Conservation (phyloP, 2,329 filamentous ascomycete genomes). For the Malbranchea cinnamomea region DNA sequence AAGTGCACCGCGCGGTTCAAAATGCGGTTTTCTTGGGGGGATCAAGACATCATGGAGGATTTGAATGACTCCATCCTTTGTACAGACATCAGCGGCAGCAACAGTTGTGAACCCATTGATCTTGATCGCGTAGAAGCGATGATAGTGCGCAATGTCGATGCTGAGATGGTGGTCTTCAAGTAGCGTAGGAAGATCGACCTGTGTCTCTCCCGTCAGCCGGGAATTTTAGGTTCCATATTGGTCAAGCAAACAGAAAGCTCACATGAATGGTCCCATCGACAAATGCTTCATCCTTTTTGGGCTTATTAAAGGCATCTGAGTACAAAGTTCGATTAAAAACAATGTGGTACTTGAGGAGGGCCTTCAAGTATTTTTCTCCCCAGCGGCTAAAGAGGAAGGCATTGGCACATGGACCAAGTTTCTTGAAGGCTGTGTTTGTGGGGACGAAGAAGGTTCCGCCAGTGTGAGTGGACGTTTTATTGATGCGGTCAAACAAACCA, state of each 20-base stretch:
- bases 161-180: conserved; percentile 50
- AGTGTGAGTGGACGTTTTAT: conserved; percentile 38
- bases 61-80: conserved; percentile 70
- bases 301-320: conserved; percentile 62
- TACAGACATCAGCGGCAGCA: conserved; percentile 52
- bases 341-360: conserved; percentile 65
- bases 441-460: conserved; percentile 73
- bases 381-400: conserved; percentile 70
- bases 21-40: conserved; percentile 47
- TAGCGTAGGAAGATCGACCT: conserved; percentile 54
- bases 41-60: conserved; percentile 59
- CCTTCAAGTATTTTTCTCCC: conserved; percentile 61
- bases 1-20: too few relatives aligned
- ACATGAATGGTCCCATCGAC: conserved; percentile 34
- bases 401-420: conserved; percentile 57
- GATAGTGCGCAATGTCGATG: conserved; percentile 55
- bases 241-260: conserved; percentile 1
- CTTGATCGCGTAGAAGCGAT: conserved; percentile 54
- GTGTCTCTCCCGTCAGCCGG: conserved; percentile 10
- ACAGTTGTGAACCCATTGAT: conserved; percentile 61
- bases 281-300: conserved; percentile 18
- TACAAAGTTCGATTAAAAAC: conserved; percentile 63
- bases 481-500: conserved; percentile 47
- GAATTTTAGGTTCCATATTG: too few relatives aligned
- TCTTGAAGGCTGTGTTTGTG: conserved; percentile 62